Evolutionary conservation across 1,139 yeast species (phyloP).

Genomic region (Yamadazyma songkhlaensis): DNA sequence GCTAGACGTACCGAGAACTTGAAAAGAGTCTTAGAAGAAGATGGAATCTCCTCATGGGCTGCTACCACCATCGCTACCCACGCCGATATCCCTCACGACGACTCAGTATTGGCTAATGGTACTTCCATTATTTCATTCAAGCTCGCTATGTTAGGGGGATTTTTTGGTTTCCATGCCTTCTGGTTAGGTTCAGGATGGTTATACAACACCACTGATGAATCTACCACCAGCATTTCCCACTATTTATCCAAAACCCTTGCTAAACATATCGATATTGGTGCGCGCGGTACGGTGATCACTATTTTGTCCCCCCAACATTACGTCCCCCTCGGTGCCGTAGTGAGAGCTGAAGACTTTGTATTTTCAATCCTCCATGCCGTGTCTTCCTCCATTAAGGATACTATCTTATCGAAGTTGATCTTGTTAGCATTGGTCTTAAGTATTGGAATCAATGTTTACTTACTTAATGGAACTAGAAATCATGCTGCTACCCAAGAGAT

Average conservation of each 20-base stretch:
- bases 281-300: slow-evolving; percentile 60
- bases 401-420: slow-evolving; percentile 73
- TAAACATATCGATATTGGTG: slow-evolving; percentile 40
- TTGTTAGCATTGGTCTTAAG: slow-evolving; percentile 74
- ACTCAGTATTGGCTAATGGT: slow-evolving; percentile 25
- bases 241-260: slow-evolving; percentile 39
- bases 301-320: slow-evolving; percentile 65
- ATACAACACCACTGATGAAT: slow-evolving; percentile 29
- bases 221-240: slow-evolving; percentile 4
- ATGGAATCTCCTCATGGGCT: slow-evolving; percentile 76
- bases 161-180: slow-evolving; percentile 71
- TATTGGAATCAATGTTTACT: slow-evolving; percentile 76
- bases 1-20: slow-evolving; percentile 84
- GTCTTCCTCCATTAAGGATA: slow-evolving; percentile 78
- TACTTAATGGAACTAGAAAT: slow-evolving; percentile 71
- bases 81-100: slow-evolving; percentile 43
- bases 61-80: slow-evolving; percentile 59
- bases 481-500: slow-evolving; percentile 47
- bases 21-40: slow-evolving; percentile 86
- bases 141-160: slow-evolving; percentile 62
- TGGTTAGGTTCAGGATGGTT: slow-evolving; percentile 76
- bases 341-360: slow-evolving; percentile 65
- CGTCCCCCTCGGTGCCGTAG: slow-evolving; percentile 62
- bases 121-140: slow-evolving; percentile 59
- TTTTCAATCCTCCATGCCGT: slow-evolving; percentile 52